Percentiles rank a stretch among this genome's conserved stretches.
These are phyloP conservation scores for Dianthus caryophyllus DNA, from an alignment of 148 eudicot species.

Conservation along the genomic window DNA sequence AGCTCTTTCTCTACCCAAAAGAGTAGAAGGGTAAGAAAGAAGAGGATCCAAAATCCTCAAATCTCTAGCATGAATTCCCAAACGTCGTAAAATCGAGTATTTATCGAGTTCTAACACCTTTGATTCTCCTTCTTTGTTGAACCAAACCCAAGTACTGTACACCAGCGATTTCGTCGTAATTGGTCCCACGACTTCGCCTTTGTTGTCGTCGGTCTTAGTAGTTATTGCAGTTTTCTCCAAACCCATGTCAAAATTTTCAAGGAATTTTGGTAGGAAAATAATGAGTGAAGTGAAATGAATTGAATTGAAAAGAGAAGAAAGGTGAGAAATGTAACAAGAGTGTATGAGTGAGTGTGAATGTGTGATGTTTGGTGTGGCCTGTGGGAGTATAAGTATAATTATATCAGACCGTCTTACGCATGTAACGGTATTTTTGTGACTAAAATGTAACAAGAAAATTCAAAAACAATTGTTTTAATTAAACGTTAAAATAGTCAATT, in stretches of 20 bases:
- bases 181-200: conserved; percentile 25
- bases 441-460: too few relatives aligned
- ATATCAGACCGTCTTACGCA: too few relatives aligned
- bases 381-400: too few relatives aligned
- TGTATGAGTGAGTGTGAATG: conserved; percentile 8
- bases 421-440: too few relatives aligned
- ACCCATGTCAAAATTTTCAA: neutral
- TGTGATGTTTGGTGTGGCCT: too few relatives aligned
- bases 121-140: conserved; percentile 35
- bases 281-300: neutral
- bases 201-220: conserved; percentile 18
- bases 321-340: neutral
- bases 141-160: conserved; percentile 52
- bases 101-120: conserved; percentile 60
- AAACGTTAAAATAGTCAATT: too few relatives aligned
- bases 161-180: conserved; percentile 52
- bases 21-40: conserved; percentile 73
- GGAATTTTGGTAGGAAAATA: neutral
- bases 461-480: too few relatives aligned
- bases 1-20: conserved; percentile 71
- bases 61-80: conserved; percentile 69
- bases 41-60: conserved; percentile 77
- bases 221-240: conserved; percentile 17
- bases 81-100: conserved; percentile 57
- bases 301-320: neutral